Evolutionary conservation across 768 basidiomycete genomes (phyloP).

Genomic region (Suillus ampliporus): DNA sequence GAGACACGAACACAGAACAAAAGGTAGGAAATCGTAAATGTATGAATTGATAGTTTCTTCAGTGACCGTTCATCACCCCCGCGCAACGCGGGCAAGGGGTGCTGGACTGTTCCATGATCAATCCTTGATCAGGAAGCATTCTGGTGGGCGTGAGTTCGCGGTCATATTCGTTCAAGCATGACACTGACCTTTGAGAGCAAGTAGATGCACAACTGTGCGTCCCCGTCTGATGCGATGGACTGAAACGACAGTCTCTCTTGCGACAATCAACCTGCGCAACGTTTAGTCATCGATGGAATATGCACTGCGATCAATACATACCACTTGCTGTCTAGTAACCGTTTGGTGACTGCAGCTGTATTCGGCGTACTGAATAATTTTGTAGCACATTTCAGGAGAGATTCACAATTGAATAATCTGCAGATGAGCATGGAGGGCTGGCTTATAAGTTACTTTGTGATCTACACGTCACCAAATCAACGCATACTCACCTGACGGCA

Average conservation of each 20-base stretch:
- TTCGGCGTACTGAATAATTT: conserved; percentile 37
- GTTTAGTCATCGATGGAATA: not conserved
- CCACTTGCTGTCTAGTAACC: conserved; percentile 40
- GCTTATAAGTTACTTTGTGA: conserved; percentile 1
- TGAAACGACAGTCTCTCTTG: conserved; percentile 43
- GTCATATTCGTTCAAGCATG: not conserved
- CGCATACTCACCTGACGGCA: not conserved
- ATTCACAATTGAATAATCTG: not conserved
- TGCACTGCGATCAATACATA: conserved; percentile 21
- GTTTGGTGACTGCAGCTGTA: conserved; percentile 40
- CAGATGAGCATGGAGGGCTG: not conserved
- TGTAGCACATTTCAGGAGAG: conserved; percentile 38
- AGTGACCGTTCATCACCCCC: conserved; percentile 32
- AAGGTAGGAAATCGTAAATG: not conserved
- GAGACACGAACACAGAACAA: not conserved
- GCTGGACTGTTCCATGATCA: conserved; percentile 28
- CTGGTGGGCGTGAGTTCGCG: conserved; percentile 22
- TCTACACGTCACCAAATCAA: not conserved
- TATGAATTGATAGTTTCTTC: conserved; percentile 4
- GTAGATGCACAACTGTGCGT: conserved; percentile 43
- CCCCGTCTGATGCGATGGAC: conserved; percentile 37
- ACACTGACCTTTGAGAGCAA: conserved; percentile 45
- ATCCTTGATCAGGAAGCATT: conserved; percentile 33
- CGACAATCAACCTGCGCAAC: conserved; percentile 55
- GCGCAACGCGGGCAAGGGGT: conserved; percentile 24